These are phyloP conservation scores for Tulasnella sp. DNA, from an alignment of 768 basidiomycete species.

Conservation along the genomic window DNA sequence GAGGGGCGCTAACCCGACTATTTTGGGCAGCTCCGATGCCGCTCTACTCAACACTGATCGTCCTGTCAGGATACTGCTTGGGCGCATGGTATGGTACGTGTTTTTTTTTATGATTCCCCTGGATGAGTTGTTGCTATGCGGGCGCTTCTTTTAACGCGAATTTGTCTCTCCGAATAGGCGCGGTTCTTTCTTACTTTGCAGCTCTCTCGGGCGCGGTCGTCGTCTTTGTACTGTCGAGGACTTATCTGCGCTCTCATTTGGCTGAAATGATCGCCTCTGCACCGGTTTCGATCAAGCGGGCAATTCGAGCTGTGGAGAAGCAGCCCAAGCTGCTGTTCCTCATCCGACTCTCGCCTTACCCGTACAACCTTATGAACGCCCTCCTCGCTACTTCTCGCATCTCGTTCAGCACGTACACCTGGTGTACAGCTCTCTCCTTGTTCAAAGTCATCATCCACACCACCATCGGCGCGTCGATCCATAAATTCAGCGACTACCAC, in stretches of 20 bases:
- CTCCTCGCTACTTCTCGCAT: slow-evolving; percentile 70
- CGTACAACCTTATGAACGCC: slow-evolving; percentile 85
- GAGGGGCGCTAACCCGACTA: slow-evolving; percentile 26
- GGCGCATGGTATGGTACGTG: slow-evolving; percentile 47
- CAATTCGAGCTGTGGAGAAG: slow-evolving; percentile 80
- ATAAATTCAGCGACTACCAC: slow-evolving; percentile 69
- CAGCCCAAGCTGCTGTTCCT: slow-evolving; percentile 83
- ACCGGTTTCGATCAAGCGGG: slow-evolving; percentile 64
- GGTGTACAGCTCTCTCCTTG: slow-evolving; percentile 73
- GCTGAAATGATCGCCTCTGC: slow-evolving; percentile 53
- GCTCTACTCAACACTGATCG: slow-evolving; percentile 87
- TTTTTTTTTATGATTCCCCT: background rate
- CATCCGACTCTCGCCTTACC: slow-evolving; percentile 46
- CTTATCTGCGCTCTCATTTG: slow-evolving; percentile 51
- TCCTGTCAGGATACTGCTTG: slow-evolving; percentile 85
- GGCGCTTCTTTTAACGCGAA: slow-evolving; percentile 19
- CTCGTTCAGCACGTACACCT: slow-evolving; percentile 66
- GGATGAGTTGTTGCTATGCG: background rate
- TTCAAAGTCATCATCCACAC: slow-evolving; percentile 91
- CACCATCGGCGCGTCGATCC: slow-evolving; percentile 74
- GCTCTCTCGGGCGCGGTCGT: slow-evolving; percentile 76
- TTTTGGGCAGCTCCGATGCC: slow-evolving; percentile 65
- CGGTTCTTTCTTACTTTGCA: slow-evolving; percentile 77
- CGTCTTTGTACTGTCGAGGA: slow-evolving; percentile 74
- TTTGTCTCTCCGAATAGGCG: slow-evolving; percentile 42